Evolutionary conservation across 352 stramenopile species (phyloP), one percentile per base, ranked within the genome.

Genomic region (Pythium guiyangense): DNA sequence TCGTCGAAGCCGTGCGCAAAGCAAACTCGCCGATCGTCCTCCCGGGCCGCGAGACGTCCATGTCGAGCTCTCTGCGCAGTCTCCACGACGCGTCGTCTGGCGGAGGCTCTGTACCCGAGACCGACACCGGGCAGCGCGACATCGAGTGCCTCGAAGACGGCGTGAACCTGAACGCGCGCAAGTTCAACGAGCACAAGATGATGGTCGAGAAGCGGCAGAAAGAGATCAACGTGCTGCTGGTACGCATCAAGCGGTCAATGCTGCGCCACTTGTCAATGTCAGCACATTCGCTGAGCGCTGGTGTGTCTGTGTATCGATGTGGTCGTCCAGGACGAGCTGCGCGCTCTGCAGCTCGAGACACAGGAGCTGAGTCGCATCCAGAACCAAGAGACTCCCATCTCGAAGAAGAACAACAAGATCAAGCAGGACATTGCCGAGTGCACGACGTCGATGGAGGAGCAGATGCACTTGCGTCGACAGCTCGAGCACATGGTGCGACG

Each of bases 401-500:
- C 84, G 20, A 84, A 84, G 63, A 77, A 86, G 52, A 92, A 79
- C 49, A 68, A 69, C 54, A 63, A 63, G 10, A 86, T 91, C 50
- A 82, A 90, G 39, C 54, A 84, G 14, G 72, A 89, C 2, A 94
- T 94, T 49, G 62, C 69, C n/a, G 63, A 74, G 26, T 90, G 78
- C 52, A 90, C 79, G 44, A 37, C 71, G 17, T 79, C 71, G 0
- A 90, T 90, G 80, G 84, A 94, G 51, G 79, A 92, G 57, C 79
- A 94, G 65, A 86, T 90, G 76, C 77, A 91, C 63, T 50, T 74
- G 17, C 67, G 80, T 6, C 55, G 82, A 44, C 81, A 92, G 51
- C 69, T 91, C 3, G 81, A 92, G 62, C 84, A 92, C 73, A 92
- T 94, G 84, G 74, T 90, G 46, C 74, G 82, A 12, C 77, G 84